phyloP scores from a whole-genome alignment of 2,329 filamentous ascomycete species.

The Fusarium sp. region DNA sequence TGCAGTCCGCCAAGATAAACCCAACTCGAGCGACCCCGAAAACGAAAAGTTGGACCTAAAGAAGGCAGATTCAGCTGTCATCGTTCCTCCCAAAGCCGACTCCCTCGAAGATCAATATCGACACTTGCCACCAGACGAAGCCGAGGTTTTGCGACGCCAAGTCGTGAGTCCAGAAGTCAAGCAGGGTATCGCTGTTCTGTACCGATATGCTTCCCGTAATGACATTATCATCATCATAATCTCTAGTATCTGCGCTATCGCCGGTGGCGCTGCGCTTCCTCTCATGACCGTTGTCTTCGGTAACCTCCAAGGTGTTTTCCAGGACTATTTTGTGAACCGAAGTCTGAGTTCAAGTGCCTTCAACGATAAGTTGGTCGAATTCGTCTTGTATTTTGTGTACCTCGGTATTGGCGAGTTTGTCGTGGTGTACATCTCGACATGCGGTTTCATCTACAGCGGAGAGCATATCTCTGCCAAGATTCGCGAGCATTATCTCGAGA shows the following conservation, averaged over 20 bases:
- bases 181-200: slow-evolving; percentile 73
- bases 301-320: slow-evolving; percentile 77
- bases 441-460: slow-evolving; percentile 90
- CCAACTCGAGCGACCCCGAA: slow-evolving; percentile 19
- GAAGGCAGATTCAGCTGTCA: slow-evolving; percentile 60
- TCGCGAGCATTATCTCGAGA: slow-evolving; percentile 83
- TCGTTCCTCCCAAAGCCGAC: slow-evolving; percentile 48
- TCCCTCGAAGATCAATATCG: slow-evolving; percentile 65
- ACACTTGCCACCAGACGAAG: slow-evolving; percentile 74
- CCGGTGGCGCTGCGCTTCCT: slow-evolving; percentile 78
- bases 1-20: slow-evolving; percentile 23
- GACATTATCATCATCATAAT: slow-evolving; percentile 74
- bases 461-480: slow-evolving; percentile 84
- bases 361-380: slow-evolving; percentile 66
- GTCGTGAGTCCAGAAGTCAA: slow-evolving; percentile 72
- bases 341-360: slow-evolving; percentile 66
- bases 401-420: slow-evolving; percentile 84
- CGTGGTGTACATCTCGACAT: slow-evolving; percentile 79
- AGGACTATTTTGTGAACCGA: slow-evolving; percentile 65
- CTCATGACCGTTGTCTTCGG: slow-evolving; percentile 88
- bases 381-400: slow-evolving; percentile 87
- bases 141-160: slow-evolving; percentile 74
- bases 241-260: slow-evolving; percentile 73
- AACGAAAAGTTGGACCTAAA: slow-evolving; percentile 47
- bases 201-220: slow-evolving; percentile 74